Base-by-base conservation (phyloP, 352 stramenopile species). In the Albugo laibachii region DNA sequence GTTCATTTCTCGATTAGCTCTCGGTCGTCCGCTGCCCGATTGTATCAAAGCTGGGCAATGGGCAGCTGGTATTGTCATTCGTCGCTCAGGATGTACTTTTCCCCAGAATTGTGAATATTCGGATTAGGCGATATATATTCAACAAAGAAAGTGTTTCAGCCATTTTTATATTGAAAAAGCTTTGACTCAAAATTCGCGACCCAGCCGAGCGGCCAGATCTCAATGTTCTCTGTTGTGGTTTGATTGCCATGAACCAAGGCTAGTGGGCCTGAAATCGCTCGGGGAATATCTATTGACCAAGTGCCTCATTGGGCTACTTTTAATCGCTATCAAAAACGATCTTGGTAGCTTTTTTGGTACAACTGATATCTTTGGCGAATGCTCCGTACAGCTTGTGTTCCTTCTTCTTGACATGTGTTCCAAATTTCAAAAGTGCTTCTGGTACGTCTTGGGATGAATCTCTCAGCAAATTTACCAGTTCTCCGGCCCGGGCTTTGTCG, bases 401-500 rank as follows among this genome's bases (percentile, higher is more conserved):
- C 83, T 99, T 99, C 77, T 98, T 98, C 73, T 99, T 99, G 43
- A 98, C 96, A 31, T 97, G 95, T 52, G 93, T 98, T 52, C 94
- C 94, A 65, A 98, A 99, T 60, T 96, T 96, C 58, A 94, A 85
- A 34, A 99, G 66, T 41, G 93, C 92, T 20, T 88, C 74, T 2
- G 94, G 94, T 50, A 97, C 81, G 19, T 73, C 48, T 59, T 97
- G 87, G 47, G 94, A 95, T 43, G 89, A 80, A 50, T 97, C 83
- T 50, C 73, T 81, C 65, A 98, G 78, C 16, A 98, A 65, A 59
- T 97, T 96, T 37, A 98, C 89, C 8, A 98, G 67, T 54, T 97
- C 91, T 15, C 93, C 94, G 24, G 93, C 92, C 53, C 94, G 88
- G 47, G 86, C 82, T 69, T 98, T 98, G 62, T 98, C 92, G 48